Evolutionary conservation across 1,284 basidiomycete genomes (phyloP), one percentile per base, ranked within the genome.

Genomic region (Ceratobasidium sp.): DNA sequence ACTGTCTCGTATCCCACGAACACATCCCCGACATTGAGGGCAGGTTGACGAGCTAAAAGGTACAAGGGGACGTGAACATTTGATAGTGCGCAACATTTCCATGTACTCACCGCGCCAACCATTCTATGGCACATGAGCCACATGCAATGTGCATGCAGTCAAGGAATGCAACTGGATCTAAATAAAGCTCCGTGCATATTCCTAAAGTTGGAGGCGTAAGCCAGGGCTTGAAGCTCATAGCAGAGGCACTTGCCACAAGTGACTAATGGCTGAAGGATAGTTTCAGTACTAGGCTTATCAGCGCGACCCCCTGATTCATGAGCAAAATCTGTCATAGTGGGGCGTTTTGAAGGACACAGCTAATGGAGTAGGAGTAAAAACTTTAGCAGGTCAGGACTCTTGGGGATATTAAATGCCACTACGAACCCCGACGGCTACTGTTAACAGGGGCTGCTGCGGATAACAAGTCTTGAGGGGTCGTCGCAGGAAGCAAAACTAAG

Each of bases 61-160:
- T 17, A n/a, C 22, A 6, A 54, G n/a, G 46, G 22, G 17, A n/a
- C 25, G 34, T 49, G 40, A 43, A 49, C 37, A 52, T 62, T 9
- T 59, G n/a, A 11, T 52, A 13, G 13, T 11, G n/a, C 8, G 19
- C 19, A 32, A 13, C 4, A 22, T 25, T 1, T 32, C 13, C 56
- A n/a, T 34, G 7, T 29, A 29, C 61, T 74, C 15, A 74, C 71
- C 49, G 25, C 40, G 49, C 37, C 15, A 74, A 22, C 71, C 71
- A 74, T 17, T 74, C 59, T 37, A 64, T 29, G 22, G 71, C 71
- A 52, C 71, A 74, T 49, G 71, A 32, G 32, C 71, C 71, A 74
- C 71, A 74, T 22, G 71, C 71, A 22, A 74, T 49, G n/a, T 74
- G 71, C 59, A 74, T n/a, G 29, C 71, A 74, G 19, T 74, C 54